Evolutionary conservation across 805 yeast species (phyloP).

Genomic region (Wickerhamomyces pijperi): DNA sequence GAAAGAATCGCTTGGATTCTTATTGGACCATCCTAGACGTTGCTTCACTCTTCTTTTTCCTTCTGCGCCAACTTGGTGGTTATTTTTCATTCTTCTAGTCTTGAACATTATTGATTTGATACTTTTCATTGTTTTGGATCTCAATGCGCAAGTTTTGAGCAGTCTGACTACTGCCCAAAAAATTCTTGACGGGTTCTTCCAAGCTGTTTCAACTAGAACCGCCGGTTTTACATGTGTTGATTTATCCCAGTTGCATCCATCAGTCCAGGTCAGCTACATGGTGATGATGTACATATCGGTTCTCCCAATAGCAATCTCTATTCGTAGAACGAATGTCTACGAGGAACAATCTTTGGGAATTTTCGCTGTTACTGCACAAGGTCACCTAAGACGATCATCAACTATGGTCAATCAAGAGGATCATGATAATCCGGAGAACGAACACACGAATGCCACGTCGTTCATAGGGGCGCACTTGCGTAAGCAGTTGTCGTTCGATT

Average conservation of each 20-base stretch:
- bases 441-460: slow-evolving; percentile 31
- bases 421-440: slow-evolving; percentile 5
- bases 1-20: slow-evolving; percentile 72
- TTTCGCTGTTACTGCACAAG: slow-evolving; percentile 24
- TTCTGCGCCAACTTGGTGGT: slow-evolving; percentile 91
- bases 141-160: slow-evolving; percentile 39
- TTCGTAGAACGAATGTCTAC: slow-evolving; percentile 93
- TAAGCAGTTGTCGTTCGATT: slow-evolving; percentile 83
- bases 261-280: slow-evolving; percentile 86
- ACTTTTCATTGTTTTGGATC: slow-evolving; percentile 70
- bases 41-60: slow-evolving; percentile 92
- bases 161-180: slow-evolving; percentile 54
- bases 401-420: slow-evolving; percentile 1
- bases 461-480: slow-evolving; percentile 83
- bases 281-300: slow-evolving; percentile 98
- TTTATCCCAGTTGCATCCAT: slow-evolving; percentile 66
- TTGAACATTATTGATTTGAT: slow-evolving; percentile 72
- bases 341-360: slow-evolving; percentile 96
- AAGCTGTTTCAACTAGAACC: slow-evolving; percentile 87
- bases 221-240: slow-evolving; percentile 80
- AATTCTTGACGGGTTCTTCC: slow-evolving; percentile 75
- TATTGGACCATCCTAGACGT: slow-evolving; percentile 93
- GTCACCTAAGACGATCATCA: slow-evolving; percentile 17
- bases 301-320: slow-evolving; percentile 89
- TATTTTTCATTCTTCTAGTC: slow-evolving; percentile 58